Evolutionary conservation across 305 asterid genomes (phyloP).

Genomic region (Ilex paraguariensis): DNA sequence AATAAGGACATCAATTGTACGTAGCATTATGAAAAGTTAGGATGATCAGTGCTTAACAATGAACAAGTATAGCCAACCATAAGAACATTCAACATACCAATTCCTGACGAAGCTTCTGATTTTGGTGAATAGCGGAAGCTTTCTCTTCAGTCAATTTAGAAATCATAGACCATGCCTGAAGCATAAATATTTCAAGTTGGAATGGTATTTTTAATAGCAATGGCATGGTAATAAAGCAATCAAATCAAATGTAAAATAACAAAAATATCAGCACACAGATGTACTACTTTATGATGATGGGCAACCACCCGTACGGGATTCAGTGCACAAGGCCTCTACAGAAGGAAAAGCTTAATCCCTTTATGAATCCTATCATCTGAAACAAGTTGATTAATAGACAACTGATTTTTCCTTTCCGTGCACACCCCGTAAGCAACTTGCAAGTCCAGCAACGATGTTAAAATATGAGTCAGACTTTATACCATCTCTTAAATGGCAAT

Average conservation of each 20-base stretch:
- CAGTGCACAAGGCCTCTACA: too few relatives aligned
- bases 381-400: not conserved
- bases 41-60: not conserved
- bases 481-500: too few relatives aligned
- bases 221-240: not conserved
- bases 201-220: not conserved
- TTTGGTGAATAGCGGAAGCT: constrained; percentile 49
- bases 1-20: not conserved
- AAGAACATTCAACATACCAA: constrained; percentile 41
- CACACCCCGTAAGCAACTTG: too few relatives aligned
- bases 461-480: too few relatives aligned
- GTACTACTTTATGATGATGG: too few relatives aligned
- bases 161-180: constrained; percentile 48
- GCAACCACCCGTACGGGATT: too few relatives aligned
- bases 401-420: too few relatives aligned
- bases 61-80: not conserved
- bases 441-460: too few relatives aligned
- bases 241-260: not conserved
- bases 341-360: not conserved
- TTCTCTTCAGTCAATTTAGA: constrained; percentile 70
- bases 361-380: not conserved
- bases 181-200: constrained; percentile 10
- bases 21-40: not conserved
- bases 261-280: not conserved
- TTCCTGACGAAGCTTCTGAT: constrained; percentile 58